A percentile compares a stretch with the other conserved stretches of the same genome.
phyloP scores from a whole-genome alignment of 768 basidiomycete species.

The Galerina sulciceps region DNA sequence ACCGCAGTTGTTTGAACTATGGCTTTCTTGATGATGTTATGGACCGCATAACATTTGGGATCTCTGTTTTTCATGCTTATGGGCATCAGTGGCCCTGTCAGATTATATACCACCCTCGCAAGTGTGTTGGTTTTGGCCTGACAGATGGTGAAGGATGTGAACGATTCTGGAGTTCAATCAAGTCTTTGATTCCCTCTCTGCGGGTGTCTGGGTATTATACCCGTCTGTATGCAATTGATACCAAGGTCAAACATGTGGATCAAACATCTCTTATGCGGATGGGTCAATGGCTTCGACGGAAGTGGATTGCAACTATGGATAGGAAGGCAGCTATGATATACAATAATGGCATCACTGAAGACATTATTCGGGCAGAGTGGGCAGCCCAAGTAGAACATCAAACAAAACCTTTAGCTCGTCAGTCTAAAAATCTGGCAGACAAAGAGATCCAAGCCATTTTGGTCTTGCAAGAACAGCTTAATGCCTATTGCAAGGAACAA shows the following conservation, averaged over 20 bases:
- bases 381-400: slow-evolving; percentile 1
- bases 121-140: slow-evolving; percentile 31
- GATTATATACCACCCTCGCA: slow-evolving; percentile 37
- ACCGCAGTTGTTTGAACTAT: slow-evolving; percentile 28
- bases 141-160: slow-evolving; percentile 35
- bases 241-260: slow-evolving; percentile 11
- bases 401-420: slow-evolving; percentile 15
- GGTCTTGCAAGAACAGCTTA: background rate
- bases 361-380: slow-evolving; percentile 15
- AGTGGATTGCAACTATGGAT: background rate
- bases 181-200: slow-evolving; percentile 14
- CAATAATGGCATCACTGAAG: background rate
- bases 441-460: slow-evolving; percentile 5
- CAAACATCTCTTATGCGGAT: background rate
- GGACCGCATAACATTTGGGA: slow-evolving; percentile 27
- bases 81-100: slow-evolving; percentile 45
- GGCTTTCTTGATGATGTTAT: slow-evolving; percentile 27
- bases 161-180: slow-evolving; percentile 1
- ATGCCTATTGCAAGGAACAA: slow-evolving; percentile 8
- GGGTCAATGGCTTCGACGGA: slow-evolving; percentile 3
- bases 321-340: background rate
- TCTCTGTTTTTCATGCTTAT: slow-evolving; percentile 42
- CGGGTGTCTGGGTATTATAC: slow-evolving; percentile 10
- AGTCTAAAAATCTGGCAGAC: slow-evolving; percentile 8
- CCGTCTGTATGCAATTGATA: slow-evolving; percentile 12